Evolutionary conservation across 1,284 basidiomycete genomes (phyloP).

Genomic region (Thecaphora frezii): DNA sequence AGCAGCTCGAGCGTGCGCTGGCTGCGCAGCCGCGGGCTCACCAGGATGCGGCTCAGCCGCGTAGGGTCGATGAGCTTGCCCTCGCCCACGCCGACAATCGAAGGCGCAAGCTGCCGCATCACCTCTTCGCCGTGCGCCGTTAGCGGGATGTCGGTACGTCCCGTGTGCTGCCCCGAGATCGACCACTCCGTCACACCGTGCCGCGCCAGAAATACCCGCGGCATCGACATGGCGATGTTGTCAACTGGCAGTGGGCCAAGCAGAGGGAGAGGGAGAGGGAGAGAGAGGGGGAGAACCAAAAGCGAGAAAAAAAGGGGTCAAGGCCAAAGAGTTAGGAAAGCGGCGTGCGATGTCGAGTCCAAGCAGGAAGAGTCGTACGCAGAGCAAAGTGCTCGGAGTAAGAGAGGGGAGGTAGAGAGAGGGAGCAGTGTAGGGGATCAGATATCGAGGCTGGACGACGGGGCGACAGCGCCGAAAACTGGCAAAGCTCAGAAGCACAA

Average conservation of each 20-base stretch:
- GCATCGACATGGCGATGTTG: conserved; percentile 40
- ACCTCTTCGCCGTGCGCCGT: conserved; percentile 50
- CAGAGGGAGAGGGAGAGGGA: neutral
- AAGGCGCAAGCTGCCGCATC: conserved; percentile 44
- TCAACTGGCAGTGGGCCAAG: neutral
- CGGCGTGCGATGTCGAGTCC: too few relatives aligned
- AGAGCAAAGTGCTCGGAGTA: too few relatives aligned
- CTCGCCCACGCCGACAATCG: conserved; percentile 42
- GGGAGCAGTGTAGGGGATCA: too few relatives aligned
- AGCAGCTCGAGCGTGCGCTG: conserved; percentile 48
- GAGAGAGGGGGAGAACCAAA: neutral
- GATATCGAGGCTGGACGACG: too few relatives aligned
- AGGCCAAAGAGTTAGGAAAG: too few relatives aligned
- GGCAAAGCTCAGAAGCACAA: too few relatives aligned
- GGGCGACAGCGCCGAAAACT: too few relatives aligned
- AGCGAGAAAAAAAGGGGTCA: neutral
- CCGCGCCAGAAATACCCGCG: conserved; percentile 52
- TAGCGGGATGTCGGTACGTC: conserved; percentile 51
- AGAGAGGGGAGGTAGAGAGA: too few relatives aligned
- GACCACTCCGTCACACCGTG: conserved; percentile 59
- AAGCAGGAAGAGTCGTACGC: too few relatives aligned
- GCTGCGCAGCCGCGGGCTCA: conserved; percentile 44
- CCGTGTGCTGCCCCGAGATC: conserved; percentile 54
- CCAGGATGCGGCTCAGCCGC: conserved; percentile 44
- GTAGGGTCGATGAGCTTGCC: conserved; percentile 47